Base-by-base conservation (phyloP, 805 yeast genomes). In the Wickerhamiella brachini region DNA sequence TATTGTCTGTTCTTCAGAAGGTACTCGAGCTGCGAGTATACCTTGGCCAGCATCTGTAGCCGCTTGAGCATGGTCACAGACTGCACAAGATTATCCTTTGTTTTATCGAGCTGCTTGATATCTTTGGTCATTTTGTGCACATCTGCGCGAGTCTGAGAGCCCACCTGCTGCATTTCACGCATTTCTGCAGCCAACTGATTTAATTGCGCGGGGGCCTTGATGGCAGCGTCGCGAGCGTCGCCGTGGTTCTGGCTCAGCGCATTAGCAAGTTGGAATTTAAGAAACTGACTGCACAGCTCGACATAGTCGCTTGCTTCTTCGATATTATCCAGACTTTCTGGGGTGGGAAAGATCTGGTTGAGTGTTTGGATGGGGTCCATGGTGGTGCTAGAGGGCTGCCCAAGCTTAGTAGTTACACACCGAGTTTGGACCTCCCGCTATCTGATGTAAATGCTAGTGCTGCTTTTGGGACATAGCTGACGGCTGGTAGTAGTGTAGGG, bases 61-160 rank as follows among this genome's bases (percentile, higher is more conserved):
- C 95, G 75, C 60, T 90, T 85, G 57, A 90, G 71, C 38, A 88
- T 80, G 1, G 94, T 86, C 85, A 93, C 85, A 10, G 93, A 79
- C 24, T 79, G 72, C 1, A 87, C 89, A 47, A 93, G 70, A 64
- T 93, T 93, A 62, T 78, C 79, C 69, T 93, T 93, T 37, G 89
- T 81, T 48, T 77, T 78, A 65, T 93, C 97, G 53, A 93, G 71
- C 21, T 74, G 69, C 57, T 86, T 83, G 54, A 93, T 88, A 41
- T 81, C 83, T 3, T 77, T 72, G 0, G 97, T 90, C 77, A 87
- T 83, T 6, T 37, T 31, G 24, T 53, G 48, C 24, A 60, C 61
- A 21, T 51, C 53, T 17, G 29, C 50, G 18, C 60, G 57, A 9
- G 60, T 55, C n/a, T 37, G 37, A 2, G 37, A 41, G 31, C 62